phyloP scores from a whole-genome alignment of 2,329 filamentous ascomycete species.

The Trematosphaeria pertusa region DNA sequence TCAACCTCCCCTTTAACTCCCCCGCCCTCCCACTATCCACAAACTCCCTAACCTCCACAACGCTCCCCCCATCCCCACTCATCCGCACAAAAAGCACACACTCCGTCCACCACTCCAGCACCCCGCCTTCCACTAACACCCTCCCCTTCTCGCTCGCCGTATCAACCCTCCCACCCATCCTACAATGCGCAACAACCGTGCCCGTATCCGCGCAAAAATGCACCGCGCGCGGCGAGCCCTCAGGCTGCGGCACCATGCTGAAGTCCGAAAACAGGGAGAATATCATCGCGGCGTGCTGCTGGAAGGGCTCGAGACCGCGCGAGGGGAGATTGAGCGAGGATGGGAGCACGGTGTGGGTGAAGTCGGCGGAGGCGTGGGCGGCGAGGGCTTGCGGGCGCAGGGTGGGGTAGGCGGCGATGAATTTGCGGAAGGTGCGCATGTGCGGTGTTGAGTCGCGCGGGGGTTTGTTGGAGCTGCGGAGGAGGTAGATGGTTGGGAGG shows the following conservation, averaged over 20 bases:
- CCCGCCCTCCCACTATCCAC: slow-evolving; percentile 50
- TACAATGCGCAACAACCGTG: slow-evolving; percentile 47
- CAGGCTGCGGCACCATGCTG: slow-evolving; percentile 46
- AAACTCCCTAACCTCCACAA: slow-evolving; percentile 47
- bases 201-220: slow-evolving; percentile 32
- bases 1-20: slow-evolving; percentile 46
- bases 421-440: slow-evolving; percentile 35
- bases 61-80: slow-evolving; percentile 28
- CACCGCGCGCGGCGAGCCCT: slow-evolving; percentile 41
- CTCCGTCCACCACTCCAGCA: slow-evolving; percentile 36
- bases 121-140: slow-evolving; percentile 21
- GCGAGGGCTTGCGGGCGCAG: slow-evolving; percentile 50
- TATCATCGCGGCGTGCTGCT: slow-evolving; percentile 49
- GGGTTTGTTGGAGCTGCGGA: slow-evolving; percentile 17
- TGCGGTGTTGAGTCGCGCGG: slow-evolving; percentile 25
- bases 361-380: slow-evolving; percentile 43
- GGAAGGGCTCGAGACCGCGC: slow-evolving; percentile 47
- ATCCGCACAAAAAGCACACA: slow-evolving; percentile 33
- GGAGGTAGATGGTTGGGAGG: slow-evolving; percentile 22
- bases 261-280: slow-evolving; percentile 53
- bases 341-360: slow-evolving; percentile 52
- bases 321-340: slow-evolving; percentile 49
- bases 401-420: slow-evolving; percentile 51
- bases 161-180: slow-evolving; percentile 34
- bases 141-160: slow-evolving; percentile 22